phyloP scores from a whole-genome alignment of 257 asterid genomes.

The Solanum pimpinellifolium region DNA sequence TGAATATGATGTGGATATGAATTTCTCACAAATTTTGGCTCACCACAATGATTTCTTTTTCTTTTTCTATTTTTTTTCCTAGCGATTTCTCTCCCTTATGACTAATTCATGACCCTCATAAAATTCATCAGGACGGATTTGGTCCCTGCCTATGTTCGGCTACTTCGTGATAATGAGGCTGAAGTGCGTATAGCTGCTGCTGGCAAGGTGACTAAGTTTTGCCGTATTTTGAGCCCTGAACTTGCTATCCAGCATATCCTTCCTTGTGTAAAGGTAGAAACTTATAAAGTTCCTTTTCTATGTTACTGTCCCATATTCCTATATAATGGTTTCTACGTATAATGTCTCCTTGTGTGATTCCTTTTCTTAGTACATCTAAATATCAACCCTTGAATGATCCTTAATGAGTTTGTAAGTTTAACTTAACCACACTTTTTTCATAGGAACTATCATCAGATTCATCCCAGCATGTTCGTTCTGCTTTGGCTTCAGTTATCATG shows the following conservation, averaged over 20 bases:
- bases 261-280: constrained; percentile 30
- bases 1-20: not conserved
- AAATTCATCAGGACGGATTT: constrained; percentile 18
- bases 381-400: not conserved
- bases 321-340: not conserved
- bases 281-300: not conserved
- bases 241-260: constrained; percentile 29
- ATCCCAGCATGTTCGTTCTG: constrained; percentile 37
- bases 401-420: not conserved
- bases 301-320: not conserved
- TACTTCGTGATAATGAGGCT: constrained; percentile 38
- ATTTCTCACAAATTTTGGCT: not conserved
- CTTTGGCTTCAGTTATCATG: constrained; percentile 39
- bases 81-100: not conserved
- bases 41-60: not conserved
- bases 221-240: constrained; percentile 28
- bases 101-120: not conserved
- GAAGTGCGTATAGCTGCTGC: constrained; percentile 42
- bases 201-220: constrained; percentile 34
- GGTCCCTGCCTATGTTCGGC: constrained; percentile 36
- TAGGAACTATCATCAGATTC: constrained; percentile 33
- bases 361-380: not conserved
- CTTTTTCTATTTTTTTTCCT: not conserved
- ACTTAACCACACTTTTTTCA: not conserved
- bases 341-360: not conserved